Conservation (phyloP, 306 rosid genomes). For the Pachyrhizus erosus region DNA sequence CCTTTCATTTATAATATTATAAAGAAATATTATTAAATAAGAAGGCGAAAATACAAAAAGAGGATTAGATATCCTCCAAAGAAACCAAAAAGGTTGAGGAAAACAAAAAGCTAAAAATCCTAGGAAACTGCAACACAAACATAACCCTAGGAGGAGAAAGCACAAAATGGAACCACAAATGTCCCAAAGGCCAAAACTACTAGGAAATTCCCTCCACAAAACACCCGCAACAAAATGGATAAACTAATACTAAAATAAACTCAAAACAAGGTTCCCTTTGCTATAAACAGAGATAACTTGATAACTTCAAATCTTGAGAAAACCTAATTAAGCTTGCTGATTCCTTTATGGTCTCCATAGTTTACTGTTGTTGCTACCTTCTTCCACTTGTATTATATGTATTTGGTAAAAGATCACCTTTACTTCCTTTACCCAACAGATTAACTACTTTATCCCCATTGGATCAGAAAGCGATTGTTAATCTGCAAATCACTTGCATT, state of each 20-base stretch:
- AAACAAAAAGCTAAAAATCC: background rate
- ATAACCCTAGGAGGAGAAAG: background rate
- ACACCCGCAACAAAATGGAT: background rate
- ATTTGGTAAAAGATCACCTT: background rate
- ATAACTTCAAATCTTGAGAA: background rate
- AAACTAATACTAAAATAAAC: background rate
- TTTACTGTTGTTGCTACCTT: background rate
- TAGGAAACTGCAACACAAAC: background rate
- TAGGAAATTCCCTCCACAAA: background rate
- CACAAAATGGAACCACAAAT: conserved; percentile 6
- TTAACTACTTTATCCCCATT: background rate
- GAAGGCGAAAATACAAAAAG: background rate
- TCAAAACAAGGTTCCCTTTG: background rate
- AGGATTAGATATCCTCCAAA: conserved; percentile 20
- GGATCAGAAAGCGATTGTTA: conserved; percentile 22
- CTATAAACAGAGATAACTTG: background rate
- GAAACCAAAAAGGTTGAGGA: background rate
- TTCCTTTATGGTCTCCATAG: background rate
- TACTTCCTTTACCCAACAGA: background rate
- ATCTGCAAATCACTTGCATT: conserved; percentile 17
- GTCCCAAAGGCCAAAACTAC: background rate
- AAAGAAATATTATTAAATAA: background rate
- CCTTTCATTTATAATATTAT: background rate
- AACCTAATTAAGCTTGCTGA: background rate
- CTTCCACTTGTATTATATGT: background rate